A percentile compares a stretch with the other conserved stretches of the same genome.
Conservation (phyloP, 164 flowering plant species). For the Sextonia rubra region DNA sequence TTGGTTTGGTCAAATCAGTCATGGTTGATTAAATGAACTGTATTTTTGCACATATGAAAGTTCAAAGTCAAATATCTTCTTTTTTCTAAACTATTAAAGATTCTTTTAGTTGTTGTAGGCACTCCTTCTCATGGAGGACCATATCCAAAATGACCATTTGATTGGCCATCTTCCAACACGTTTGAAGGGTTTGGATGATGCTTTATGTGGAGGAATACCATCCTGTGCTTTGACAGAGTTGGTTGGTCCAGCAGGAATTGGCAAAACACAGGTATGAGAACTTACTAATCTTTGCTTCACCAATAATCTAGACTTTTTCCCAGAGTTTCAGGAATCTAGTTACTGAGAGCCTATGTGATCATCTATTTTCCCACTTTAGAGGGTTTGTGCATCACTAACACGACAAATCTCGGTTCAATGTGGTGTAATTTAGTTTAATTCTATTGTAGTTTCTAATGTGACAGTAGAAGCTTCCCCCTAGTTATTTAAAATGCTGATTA, state of each 20-base stretch:
- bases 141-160: conserved; percentile 32
- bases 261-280: conserved; percentile 70
- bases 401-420: too few species aligned
- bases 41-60: background rate
- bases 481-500: too few species aligned
- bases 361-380: too few species aligned
- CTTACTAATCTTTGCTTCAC: background rate
- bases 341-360: too few species aligned
- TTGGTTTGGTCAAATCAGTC: conserved; percentile 1
- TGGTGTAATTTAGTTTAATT: too few species aligned
- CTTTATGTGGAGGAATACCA: conserved; percentile 83
- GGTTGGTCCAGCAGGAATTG: conserved; percentile 89
- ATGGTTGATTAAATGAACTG: background rate
- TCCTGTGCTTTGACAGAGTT: conserved; percentile 78
- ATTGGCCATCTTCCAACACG: conserved; percentile 62
- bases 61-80: background rate
- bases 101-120: conserved; percentile 41
- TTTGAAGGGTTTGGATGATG: conserved; percentile 65
- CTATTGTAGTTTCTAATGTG: too few species aligned
- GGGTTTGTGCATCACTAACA: too few species aligned
- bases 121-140: conserved; percentile 53
- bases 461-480: too few species aligned
- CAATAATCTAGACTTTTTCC: background rate
- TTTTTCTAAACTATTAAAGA: background rate
- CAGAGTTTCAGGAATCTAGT: background rate